A percentile compares a stretch with the other conserved stretches of the same genome.
Evolutionary conservation across 306 rosid genomes (phyloP).

Genomic region (Macrotyloma uniflorum): DNA sequence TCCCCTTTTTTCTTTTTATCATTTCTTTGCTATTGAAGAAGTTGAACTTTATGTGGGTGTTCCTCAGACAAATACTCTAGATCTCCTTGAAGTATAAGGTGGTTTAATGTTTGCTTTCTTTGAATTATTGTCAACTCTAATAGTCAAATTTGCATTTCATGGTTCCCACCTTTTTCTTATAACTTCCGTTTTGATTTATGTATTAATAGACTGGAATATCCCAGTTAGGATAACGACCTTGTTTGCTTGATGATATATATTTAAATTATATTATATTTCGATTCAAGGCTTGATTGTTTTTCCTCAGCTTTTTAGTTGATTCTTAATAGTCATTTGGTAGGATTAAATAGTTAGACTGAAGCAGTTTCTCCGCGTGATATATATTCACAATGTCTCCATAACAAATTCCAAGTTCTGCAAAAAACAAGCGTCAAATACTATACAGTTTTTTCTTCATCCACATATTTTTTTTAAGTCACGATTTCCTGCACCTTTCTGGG

Average conservation of each 20-base stretch:
- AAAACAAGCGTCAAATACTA: background rate
- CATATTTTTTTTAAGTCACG: background rate
- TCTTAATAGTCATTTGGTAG: background rate
- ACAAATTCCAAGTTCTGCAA: background rate
- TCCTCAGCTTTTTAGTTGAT: constrained; percentile 1
- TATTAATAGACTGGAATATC: constrained; percentile 57
- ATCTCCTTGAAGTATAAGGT: constrained; percentile 75
- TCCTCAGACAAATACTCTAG: constrained; percentile 54
- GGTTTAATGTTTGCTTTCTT: constrained; percentile 58
- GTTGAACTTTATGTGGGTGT: constrained; percentile 64
- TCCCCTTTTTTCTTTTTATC: constrained; percentile 46
- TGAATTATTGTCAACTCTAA: constrained; percentile 68
- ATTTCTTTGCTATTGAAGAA: constrained; percentile 60
- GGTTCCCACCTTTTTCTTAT: constrained; percentile 55
- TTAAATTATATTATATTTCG: constrained; percentile 30
- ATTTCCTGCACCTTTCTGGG: background rate
- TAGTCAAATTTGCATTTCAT: constrained; percentile 59
- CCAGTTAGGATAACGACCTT: constrained; percentile 57
- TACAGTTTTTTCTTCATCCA: background rate
- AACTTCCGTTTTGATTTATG: constrained; percentile 45
- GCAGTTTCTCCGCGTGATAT: background rate
- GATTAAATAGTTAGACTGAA: background rate
- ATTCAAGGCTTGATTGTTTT: constrained; percentile 28
- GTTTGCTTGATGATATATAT: constrained; percentile 39
- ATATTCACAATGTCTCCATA: background rate